phyloP scores from a whole-genome alignment of 2,329 filamentous ascomycete species.

The Canariomyces notabilis region DNA sequence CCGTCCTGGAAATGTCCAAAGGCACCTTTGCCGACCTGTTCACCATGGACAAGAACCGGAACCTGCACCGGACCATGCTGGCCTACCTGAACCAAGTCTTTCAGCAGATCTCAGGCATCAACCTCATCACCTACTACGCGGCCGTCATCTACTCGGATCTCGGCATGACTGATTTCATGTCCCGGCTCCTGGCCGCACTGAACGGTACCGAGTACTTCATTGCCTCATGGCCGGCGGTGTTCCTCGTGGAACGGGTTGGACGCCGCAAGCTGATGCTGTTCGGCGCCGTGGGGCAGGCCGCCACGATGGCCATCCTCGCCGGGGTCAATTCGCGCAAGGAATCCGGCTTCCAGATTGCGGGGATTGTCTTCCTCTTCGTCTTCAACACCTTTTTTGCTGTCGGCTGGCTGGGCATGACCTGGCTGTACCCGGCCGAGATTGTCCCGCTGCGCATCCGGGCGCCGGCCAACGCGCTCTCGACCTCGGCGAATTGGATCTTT shows the following conservation, averaged over 20 bases:
- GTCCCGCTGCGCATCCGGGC: conserved; percentile 48
- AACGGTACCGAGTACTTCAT: conserved; percentile 54
- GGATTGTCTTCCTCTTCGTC: conserved; percentile 41
- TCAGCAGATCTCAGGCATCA: conserved; percentile 35
- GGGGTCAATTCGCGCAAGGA: conserved; percentile 37
- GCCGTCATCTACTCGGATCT: conserved; percentile 39
- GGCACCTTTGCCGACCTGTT: conserved; percentile 22
- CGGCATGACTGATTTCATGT: conserved; percentile 27
- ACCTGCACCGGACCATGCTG: conserved; percentile 23
- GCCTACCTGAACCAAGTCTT: conserved; percentile 25
- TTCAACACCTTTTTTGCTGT: conserved; percentile 51
- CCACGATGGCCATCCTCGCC: conserved; percentile 63
- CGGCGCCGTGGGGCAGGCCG: conserved; percentile 49
- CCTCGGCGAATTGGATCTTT: conserved; percentile 55
- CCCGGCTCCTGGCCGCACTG: conserved; percentile 46
- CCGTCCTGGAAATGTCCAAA: conserved; percentile 19
- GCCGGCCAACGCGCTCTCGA: conserved; percentile 55
- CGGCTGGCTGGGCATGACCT: conserved; percentile 51
- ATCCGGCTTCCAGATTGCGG: conserved; percentile 27
- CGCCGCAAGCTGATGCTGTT: conserved; percentile 43
- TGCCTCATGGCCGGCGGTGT: conserved; percentile 51
- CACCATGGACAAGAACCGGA: conserved; percentile 24
- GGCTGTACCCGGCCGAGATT: conserved; percentile 56
- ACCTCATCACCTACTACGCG: conserved; percentile 45
- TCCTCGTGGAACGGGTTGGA: conserved; percentile 44